These are phyloP conservation scores for Ascochyta koolunga DNA, from an alignment of 2,329 filamentous ascomycete species.

Conservation along the genomic window DNA sequence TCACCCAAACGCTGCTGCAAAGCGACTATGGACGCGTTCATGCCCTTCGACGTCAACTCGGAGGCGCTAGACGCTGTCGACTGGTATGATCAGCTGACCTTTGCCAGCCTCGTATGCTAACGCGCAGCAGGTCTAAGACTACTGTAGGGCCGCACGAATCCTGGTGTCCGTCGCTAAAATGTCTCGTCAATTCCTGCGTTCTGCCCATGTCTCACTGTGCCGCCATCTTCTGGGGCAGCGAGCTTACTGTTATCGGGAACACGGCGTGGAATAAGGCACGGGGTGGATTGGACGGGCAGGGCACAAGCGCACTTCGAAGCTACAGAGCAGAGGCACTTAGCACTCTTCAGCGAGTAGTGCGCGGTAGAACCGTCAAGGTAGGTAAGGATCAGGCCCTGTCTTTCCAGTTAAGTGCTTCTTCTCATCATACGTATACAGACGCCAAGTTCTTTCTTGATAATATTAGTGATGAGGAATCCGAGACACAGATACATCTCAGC, in stretches of 20 bases:
- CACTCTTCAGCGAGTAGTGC: slow-evolving; percentile 42
- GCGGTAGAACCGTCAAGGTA: slow-evolving; percentile 47
- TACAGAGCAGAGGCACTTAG: slow-evolving; percentile 45
- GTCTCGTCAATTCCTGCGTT: slow-evolving; percentile 45
- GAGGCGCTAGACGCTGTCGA: slow-evolving; percentile 10
- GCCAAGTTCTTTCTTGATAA: slow-evolving; percentile 35
- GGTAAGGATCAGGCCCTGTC: slow-evolving; percentile 35
- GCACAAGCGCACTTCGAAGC: slow-evolving; percentile 37
- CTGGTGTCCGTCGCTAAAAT: slow-evolving; percentile 45
- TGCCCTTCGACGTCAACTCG: slow-evolving; percentile 14
- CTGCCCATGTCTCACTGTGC: slow-evolving; percentile 50
- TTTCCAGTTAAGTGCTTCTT: background rate
- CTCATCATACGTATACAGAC: slow-evolving; percentile 17
- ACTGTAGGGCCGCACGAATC: slow-evolving; percentile 39
- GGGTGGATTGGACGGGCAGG: slow-evolving; percentile 44
- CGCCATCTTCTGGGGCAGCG: slow-evolving; percentile 52
- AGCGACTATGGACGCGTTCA: slow-evolving; percentile 12
- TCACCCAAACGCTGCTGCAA: slow-evolving; percentile 2
- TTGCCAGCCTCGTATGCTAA: background rate
- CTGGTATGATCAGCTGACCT: slow-evolving; percentile 3
- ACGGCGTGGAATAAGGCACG: slow-evolving; percentile 49
- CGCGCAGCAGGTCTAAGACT: slow-evolving; percentile 32
- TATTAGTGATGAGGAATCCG: slow-evolving; percentile 15
- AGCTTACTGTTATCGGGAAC: slow-evolving; percentile 50
- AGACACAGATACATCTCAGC: slow-evolving; percentile 38